Percentiles rank a stretch among this genome's conserved stretches.
Evolutionary conservation across 2,329 filamentous ascomycete genomes (phyloP).

Genomic region (Diplodia mutila): DNA sequence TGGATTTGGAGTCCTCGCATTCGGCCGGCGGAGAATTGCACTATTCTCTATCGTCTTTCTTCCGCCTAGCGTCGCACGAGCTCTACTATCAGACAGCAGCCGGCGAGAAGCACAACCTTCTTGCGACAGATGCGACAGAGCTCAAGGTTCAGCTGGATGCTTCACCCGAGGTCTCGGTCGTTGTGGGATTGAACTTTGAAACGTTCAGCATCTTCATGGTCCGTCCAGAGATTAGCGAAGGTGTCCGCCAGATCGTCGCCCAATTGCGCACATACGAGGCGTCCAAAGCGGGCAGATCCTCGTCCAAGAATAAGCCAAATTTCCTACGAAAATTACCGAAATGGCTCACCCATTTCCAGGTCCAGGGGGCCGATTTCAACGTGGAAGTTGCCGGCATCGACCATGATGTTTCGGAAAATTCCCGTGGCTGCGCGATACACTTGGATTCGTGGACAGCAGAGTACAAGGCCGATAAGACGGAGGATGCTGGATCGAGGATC

Average conservation of each 20-base stretch:
- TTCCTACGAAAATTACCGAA: constrained; percentile 77
- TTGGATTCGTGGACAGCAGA: constrained; percentile 86
- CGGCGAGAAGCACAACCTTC: constrained; percentile 80
- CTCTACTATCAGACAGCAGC: constrained; percentile 92
- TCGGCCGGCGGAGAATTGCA: constrained; percentile 80
- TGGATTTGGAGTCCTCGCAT: constrained; percentile 96
- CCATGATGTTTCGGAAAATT: constrained; percentile 76
- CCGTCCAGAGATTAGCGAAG: constrained; percentile 88
- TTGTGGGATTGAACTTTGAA: constrained; percentile 77
- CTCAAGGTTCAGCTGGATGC: constrained; percentile 84
- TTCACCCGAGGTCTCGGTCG: constrained; percentile 81
- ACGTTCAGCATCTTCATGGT: constrained; percentile 90
- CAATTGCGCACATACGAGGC: constrained; percentile 68
- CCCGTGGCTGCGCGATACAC: constrained; percentile 81
- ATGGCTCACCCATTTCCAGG: constrained; percentile 82
- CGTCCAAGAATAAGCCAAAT: constrained; percentile 58
- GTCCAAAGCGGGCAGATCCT: constrained; percentile 50
- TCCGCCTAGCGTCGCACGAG: constrained; percentile 82
- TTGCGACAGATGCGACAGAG: constrained; percentile 87
- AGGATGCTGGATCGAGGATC: constrained; percentile 62
- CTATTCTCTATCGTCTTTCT: constrained; percentile 81
- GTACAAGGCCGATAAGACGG: constrained; percentile 80
- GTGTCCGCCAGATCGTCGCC: constrained; percentile 85
- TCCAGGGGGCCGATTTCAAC: constrained; percentile 88
- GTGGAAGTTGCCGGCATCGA: constrained; percentile 90